phyloP scores from a whole-genome alignment of 1,139 yeast genomes.

The Suhomyces yuchorum region DNA sequence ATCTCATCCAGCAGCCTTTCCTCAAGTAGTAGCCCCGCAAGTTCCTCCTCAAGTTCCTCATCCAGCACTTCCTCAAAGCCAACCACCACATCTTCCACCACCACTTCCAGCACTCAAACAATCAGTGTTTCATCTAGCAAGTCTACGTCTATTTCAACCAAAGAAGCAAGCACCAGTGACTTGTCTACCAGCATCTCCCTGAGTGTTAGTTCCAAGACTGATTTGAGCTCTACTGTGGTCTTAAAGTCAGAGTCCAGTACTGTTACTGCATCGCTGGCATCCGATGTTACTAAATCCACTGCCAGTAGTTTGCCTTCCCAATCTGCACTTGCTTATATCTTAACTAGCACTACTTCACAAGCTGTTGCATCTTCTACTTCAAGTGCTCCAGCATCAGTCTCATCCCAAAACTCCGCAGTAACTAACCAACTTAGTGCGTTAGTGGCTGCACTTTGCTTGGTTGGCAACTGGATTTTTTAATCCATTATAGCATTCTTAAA shows the following conservation, averaged over 20 bases:
- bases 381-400: conserved; percentile 1
- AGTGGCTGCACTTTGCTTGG: conserved; percentile 14
- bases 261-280: not conserved
- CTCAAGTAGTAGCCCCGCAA: conserved; percentile 6
- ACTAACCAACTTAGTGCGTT: conserved; percentile 8
- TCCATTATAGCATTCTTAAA: conserved; percentile 3
- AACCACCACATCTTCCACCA: conserved; percentile 9
- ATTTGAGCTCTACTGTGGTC: not conserved
- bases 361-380: conserved; percentile 5
- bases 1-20: too few relatives aligned
- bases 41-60: conserved; percentile 6
- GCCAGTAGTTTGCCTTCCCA: not conserved
- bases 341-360: conserved; percentile 2
- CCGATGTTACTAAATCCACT: not conserved
- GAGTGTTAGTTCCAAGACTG: not conserved
- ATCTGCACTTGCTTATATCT: not conserved
- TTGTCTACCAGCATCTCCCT: not conserved
- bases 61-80: conserved; percentile 8
- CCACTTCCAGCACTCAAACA: conserved; percentile 6
- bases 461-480: conserved; percentile 12
- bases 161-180: not conserved
- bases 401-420: conserved; percentile 8
- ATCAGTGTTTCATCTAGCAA: not conserved
- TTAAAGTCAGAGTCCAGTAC: not conserved
- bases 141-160: not conserved